These are phyloP conservation scores for Trifolium repens DNA, from an alignment of 306 rosid species.

Conservation along the genomic window DNA sequence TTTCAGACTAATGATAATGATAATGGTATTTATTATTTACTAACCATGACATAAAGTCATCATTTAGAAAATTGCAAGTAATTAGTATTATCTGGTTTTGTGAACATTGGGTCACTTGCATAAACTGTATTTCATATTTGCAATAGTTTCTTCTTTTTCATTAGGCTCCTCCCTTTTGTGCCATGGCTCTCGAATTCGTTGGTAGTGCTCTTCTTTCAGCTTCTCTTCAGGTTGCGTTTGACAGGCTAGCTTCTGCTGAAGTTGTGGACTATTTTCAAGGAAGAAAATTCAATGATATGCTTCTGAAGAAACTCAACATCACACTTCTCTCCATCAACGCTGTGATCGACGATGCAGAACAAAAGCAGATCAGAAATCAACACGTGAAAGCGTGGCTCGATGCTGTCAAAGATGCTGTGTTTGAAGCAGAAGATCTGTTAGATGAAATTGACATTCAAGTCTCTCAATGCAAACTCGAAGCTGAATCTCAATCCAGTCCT, in stretches of 20 bases:
- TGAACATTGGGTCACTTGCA: not conserved
- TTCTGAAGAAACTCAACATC: conserved; percentile 1
- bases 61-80: not conserved
- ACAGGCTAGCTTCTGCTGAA: conserved; percentile 33
- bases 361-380: not conserved
- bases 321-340: not conserved
- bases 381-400: not conserved
- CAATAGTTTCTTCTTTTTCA: not conserved
- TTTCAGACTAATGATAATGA: not conserved
- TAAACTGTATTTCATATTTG: conserved; percentile 3
- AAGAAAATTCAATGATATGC: conserved; percentile 18
- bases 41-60: not conserved
- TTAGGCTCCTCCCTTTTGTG: not conserved
- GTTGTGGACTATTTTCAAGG: conserved; percentile 8
- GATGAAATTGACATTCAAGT: conserved; percentile 39
- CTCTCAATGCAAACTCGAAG: not conserved
- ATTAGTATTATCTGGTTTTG: not conserved
- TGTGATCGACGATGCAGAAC: not conserved
- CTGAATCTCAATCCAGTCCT: not conserved
- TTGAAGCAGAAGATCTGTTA: conserved; percentile 16
- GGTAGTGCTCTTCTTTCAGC: conserved; percentile 42
- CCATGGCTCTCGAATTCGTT: conserved; percentile 32
- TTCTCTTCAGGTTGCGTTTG: conserved; percentile 35
- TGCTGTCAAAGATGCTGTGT: conserved; percentile 15
- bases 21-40: not conserved